Conservation (phyloP, 1,284 basidiomycete genomes). For the Flammula alnicola region DNA sequence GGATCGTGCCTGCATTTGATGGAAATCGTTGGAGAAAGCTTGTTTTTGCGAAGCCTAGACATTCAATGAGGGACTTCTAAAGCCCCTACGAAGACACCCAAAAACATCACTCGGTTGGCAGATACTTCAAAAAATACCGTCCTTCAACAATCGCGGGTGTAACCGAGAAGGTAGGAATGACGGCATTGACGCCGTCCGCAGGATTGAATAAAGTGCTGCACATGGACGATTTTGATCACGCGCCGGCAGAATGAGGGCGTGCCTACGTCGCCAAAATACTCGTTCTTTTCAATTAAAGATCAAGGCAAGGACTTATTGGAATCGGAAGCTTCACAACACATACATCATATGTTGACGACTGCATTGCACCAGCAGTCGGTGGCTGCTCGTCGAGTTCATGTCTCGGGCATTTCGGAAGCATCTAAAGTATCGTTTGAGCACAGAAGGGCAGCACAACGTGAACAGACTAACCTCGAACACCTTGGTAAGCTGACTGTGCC, state of each 20-base stretch:
- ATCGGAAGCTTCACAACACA: too few relatives aligned
- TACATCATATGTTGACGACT: constrained; percentile 1
- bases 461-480: neutral
- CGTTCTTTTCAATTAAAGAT: too few relatives aligned
- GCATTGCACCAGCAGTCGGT: neutral
- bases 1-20: too few relatives aligned
- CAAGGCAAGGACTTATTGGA: too few relatives aligned
- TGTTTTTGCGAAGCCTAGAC: too few relatives aligned
- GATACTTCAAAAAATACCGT: neutral
- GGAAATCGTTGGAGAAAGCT: too few relatives aligned
- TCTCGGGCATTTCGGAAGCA: too few relatives aligned
- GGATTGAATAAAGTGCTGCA: constrained; percentile 20
- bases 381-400: too few relatives aligned
- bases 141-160: constrained; percentile 21
- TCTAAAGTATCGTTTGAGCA: too few relatives aligned
- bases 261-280: constrained; percentile 19
- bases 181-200: constrained; percentile 28
- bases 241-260: constrained; percentile 19
- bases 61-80: too few relatives aligned
- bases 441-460: too few relatives aligned
- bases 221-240: constrained; percentile 27
- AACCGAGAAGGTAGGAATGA: constrained; percentile 27
- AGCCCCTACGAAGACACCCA: too few relatives aligned
- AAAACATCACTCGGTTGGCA: constrained; percentile 2
- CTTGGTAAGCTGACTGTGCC: constrained; percentile 12